phyloP scores from a whole-genome alignment of 2,329 filamentous ascomycete species.

The Diaporthe helianthi region DNA sequence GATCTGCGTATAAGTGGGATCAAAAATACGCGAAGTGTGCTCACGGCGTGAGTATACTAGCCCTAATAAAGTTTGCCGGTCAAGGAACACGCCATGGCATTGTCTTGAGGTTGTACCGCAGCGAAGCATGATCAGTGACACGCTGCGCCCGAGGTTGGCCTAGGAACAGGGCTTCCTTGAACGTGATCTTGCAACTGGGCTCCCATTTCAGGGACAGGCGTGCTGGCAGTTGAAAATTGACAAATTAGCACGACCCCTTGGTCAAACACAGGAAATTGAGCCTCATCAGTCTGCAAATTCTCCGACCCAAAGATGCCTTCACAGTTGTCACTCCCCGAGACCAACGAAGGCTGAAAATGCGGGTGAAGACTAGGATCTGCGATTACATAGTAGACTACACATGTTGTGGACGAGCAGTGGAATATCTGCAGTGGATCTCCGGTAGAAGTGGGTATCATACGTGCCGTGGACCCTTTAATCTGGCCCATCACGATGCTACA shows the following conservation, averaged over 20 bases:
- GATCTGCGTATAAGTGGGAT: background rate
- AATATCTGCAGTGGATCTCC: conserved; percentile 30
- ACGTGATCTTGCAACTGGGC: background rate
- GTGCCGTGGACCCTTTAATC: conserved; percentile 34
- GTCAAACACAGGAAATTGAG: conserved; percentile 26
- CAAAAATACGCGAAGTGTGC: background rate
- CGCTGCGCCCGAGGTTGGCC: background rate
- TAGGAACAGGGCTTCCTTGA: conserved; percentile 14
- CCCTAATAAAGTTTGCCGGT: background rate
- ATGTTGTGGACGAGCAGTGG: conserved; percentile 27
- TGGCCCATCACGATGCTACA: conserved; percentile 17
- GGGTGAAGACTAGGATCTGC: conserved; percentile 15
- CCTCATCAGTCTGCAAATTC: conserved; percentile 15
- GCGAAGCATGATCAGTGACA: background rate
- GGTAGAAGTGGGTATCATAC: conserved; percentile 30
- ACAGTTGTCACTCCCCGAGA: conserved; percentile 15
- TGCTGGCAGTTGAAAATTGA: conserved; percentile 5
- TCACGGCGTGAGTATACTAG: background rate
- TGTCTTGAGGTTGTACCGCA: background rate
- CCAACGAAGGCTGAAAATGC: conserved; percentile 13
- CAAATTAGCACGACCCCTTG: conserved; percentile 14
- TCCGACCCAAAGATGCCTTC: conserved; percentile 18
- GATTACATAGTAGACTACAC: conserved; percentile 1
- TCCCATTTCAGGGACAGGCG: background rate
- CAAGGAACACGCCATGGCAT: background rate